phyloP scores from a whole-genome alignment of 164 flowering plant species.

The Saururus chinensis region DNA sequence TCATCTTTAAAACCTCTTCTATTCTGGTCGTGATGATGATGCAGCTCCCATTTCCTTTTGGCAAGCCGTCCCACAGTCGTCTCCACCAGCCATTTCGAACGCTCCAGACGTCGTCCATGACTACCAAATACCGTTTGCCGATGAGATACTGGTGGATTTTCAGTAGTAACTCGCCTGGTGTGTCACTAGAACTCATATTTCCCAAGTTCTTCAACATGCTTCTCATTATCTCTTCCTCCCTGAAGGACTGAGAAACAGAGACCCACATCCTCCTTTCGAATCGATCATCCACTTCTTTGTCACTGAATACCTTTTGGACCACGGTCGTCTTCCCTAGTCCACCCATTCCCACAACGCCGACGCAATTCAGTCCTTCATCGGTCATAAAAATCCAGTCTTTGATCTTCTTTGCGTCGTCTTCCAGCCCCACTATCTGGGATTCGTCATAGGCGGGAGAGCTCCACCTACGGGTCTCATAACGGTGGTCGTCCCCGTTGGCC shows the following conservation, averaged over 20 bases:
- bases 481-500: slow-evolving; percentile 1
- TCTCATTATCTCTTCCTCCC: slow-evolving; percentile 32
- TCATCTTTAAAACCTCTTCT: slow-evolving; percentile 23
- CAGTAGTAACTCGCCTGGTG: slow-evolving; percentile 20
- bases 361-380: slow-evolving; percentile 10
- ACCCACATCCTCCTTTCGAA: slow-evolving; percentile 44
- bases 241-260: slow-evolving; percentile 35
- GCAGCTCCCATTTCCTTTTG: slow-evolving; percentile 30
- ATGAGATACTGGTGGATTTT: slow-evolving; percentile 30
- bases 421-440: slow-evolving; percentile 39
- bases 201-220: slow-evolving; percentile 32
- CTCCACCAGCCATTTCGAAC: slow-evolving; percentile 28
- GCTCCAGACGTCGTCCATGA: slow-evolving; percentile 51
- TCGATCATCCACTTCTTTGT: slow-evolving; percentile 15
- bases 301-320: slow-evolving; percentile 36
- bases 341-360: slow-evolving; percentile 50
- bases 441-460: slow-evolving; percentile 34
- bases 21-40: slow-evolving; percentile 37
- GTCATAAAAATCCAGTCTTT: slow-evolving; percentile 32
- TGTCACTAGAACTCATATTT: slow-evolving; percentile 25
- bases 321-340: slow-evolving; percentile 49
- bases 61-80: slow-evolving; percentile 25
- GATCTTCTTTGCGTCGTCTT: slow-evolving; percentile 26
- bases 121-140: slow-evolving; percentile 40
- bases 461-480: slow-evolving; percentile 18